Percentiles rank a stretch among this genome's conserved stretches.
Evolutionary conservation across 2,329 filamentous ascomycete species (phyloP).

Genomic region (Setomelanomma holmii): DNA sequence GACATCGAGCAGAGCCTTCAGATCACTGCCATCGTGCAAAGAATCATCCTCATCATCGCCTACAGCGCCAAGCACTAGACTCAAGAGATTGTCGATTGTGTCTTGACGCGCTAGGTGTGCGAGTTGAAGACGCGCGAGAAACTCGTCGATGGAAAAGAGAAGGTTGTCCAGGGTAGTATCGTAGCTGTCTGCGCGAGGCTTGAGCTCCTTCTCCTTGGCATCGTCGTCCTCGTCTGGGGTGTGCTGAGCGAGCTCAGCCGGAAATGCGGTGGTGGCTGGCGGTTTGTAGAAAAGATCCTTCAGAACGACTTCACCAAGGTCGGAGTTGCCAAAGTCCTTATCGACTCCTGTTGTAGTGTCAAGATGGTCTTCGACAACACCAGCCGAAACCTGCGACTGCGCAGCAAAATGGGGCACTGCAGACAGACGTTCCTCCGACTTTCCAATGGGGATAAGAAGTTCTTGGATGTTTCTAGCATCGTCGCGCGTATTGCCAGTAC

Average conservation of each 20-base stretch:
- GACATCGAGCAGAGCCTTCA: no score
- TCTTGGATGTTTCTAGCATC: no score
- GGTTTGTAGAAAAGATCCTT: neutral
- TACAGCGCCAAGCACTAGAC: neutral
- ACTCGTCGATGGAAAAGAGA: neutral
- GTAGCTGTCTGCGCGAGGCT: neutral
- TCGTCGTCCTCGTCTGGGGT: neutral
- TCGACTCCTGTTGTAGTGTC: no score
- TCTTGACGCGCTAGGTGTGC: neutral
- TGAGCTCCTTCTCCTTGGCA: neutral
- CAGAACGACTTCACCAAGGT: neutral
- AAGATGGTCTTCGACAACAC: no score
- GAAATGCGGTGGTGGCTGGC: neutral
- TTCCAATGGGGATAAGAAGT: no score
- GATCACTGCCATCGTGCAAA: no score
- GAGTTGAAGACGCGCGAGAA: neutral
- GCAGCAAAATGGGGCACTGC: no score
- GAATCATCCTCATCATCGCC: neutral
- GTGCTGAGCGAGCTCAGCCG: neutral
- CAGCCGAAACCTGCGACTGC: no score
- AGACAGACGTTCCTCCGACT: no score
- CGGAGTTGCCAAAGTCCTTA: no score
- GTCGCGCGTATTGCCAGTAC: no score
- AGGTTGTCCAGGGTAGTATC: neutral
- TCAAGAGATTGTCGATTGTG: neutral